Conservation (phyloP, 148 eudicot species). For the Cornus suecica region DNA sequence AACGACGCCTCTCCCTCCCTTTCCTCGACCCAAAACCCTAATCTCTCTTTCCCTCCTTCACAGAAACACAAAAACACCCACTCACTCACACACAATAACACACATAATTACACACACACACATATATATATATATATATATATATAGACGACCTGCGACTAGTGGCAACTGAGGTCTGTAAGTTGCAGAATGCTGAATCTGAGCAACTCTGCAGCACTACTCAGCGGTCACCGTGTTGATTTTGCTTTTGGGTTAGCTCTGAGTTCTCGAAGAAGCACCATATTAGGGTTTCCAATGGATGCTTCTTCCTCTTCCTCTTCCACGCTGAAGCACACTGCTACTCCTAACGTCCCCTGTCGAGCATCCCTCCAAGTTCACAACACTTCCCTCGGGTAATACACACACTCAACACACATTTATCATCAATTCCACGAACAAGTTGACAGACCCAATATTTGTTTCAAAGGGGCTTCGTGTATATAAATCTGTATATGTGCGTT, state of each 20-base stretch:
- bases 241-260: not conserved
- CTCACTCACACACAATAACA: too few species aligned
- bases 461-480: too few species aligned
- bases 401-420: not conserved
- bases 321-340: not conserved
- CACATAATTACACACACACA: too few species aligned
- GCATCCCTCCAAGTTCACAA: not conserved
- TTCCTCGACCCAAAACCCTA: too few species aligned
- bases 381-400: not conserved
- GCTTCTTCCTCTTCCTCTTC: not conserved
- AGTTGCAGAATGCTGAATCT: conserved; percentile 7
- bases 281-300: not conserved
- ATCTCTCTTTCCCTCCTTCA: too few species aligned
- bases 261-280: not conserved
- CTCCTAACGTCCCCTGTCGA: conserved; percentile 1
- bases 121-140: too few species aligned
- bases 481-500: too few species aligned
- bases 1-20: too few species aligned
- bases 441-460: not conserved
- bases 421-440: not conserved
- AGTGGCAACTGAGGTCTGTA: too few species aligned
- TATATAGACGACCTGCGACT: too few species aligned
- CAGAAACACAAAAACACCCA: too few species aligned
- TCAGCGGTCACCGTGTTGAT: not conserved
- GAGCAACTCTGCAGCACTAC: not conserved